Evolutionary conservation across 148 eudicot species (phyloP).

Genomic region (Hydrangea macrophylla): DNA sequence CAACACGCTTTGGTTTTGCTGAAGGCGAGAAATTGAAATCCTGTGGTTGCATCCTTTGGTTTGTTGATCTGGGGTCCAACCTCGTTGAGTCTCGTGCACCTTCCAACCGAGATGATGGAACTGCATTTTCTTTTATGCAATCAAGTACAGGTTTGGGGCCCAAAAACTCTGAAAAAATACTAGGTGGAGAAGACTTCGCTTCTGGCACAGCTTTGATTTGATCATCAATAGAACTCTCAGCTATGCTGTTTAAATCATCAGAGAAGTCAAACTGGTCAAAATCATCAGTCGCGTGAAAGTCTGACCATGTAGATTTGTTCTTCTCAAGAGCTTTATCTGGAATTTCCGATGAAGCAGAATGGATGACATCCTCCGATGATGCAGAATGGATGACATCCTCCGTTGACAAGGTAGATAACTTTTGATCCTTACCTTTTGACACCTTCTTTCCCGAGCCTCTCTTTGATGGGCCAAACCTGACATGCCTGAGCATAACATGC

Average conservation of each 20-base stretch:
- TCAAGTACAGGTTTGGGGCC: slow-evolving; percentile 11
- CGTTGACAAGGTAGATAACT: slow-evolving; percentile 5
- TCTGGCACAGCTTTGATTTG: neutral
- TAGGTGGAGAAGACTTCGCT: neutral
- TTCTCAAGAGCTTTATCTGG: slow-evolving; percentile 4
- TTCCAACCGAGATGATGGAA: slow-evolving; percentile 4
- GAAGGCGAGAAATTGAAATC: neutral
- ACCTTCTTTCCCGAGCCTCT: slow-evolving; percentile 50
- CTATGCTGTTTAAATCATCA: slow-evolving; percentile 2
- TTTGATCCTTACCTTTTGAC: slow-evolving; percentile 14
- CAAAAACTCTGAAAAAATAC: slow-evolving; percentile 9
- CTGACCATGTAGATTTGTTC: slow-evolving; percentile 22
- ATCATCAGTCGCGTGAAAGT: slow-evolving; percentile 20
- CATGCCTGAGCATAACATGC: slow-evolving; percentile 55
- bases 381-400: slow-evolving; percentile 22
- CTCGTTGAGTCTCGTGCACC: slow-evolving; percentile 15
- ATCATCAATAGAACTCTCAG: slow-evolving; percentile 5
- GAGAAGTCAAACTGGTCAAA: slow-evolving; percentile 21
- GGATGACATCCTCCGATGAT: slow-evolving; percentile 12
- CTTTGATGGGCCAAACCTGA: slow-evolving; percentile 68
- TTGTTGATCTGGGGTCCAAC: slow-evolving; percentile 12
- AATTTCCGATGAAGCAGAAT: slow-evolving; percentile 1
- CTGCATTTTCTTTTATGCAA: slow-evolving; percentile 16
- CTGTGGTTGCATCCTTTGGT: slow-evolving; percentile 17
- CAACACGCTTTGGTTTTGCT: slow-evolving; percentile 13